Evolutionary conservation across 2,329 filamentous ascomycete genomes (phyloP).

Genomic region (Orbilia ellipsospora): DNA sequence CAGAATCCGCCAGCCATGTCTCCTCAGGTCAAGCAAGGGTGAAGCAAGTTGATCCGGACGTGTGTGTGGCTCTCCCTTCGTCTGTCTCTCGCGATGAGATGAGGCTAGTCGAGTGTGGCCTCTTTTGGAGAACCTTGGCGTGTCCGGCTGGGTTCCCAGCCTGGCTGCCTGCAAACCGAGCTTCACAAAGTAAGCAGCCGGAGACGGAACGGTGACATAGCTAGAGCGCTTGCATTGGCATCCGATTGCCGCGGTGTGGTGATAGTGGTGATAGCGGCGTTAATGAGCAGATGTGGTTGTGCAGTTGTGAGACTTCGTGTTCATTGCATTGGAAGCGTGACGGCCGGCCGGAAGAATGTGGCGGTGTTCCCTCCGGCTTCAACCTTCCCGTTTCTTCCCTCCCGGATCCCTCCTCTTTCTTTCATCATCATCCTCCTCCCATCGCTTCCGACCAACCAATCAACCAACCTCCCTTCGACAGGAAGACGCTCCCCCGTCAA

Average conservation of each 20-base stretch:
- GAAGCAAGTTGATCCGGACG: background rate
- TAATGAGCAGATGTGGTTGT: background rate
- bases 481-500: background rate
- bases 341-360: too few species aligned
- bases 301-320: background rate
- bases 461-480: slow-evolving; percentile 13
- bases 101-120: background rate
- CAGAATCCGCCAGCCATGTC: slow-evolving; percentile 52
- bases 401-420: too few species aligned
- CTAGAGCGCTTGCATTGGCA: slow-evolving; percentile 7
- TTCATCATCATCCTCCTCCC: background rate
- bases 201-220: slow-evolving; percentile 5
- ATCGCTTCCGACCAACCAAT: slow-evolving; percentile 31
- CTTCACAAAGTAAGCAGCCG: slow-evolving; percentile 22
- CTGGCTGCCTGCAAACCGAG: background rate
- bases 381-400: too few species aligned
- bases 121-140: background rate
- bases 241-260: slow-evolving; percentile 2
- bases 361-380: too few species aligned
- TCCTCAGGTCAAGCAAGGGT: slow-evolving; percentile 5
- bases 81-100: background rate
- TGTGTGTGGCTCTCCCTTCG: background rate
- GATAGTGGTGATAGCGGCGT: slow-evolving; percentile 17
- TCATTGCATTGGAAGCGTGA: too few species aligned
- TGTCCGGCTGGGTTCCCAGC: background rate